phyloP scores from a whole-genome alignment of 495 filamentous ascomycete genomes.

The Jackrogersella minutella region DNA sequence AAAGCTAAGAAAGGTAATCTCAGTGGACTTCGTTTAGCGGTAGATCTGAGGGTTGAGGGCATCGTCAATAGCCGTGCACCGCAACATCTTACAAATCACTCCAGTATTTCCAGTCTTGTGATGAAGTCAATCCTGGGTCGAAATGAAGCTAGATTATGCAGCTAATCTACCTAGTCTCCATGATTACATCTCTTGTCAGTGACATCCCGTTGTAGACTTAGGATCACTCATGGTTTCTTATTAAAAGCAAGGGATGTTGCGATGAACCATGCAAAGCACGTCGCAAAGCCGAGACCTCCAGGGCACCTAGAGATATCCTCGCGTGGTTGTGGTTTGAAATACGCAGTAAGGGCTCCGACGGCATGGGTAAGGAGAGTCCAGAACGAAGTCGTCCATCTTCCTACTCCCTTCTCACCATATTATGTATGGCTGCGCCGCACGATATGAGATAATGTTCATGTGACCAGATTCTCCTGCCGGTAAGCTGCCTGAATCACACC shows the following conservation, averaged over 20 bases:
- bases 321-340: conserved; percentile 14
- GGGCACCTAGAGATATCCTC: conserved; percentile 9
- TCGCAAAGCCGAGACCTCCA: conserved; percentile 18
- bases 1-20: neutral
- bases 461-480: conserved; percentile 30
- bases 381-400: conserved; percentile 5
- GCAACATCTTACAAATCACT: neutral
- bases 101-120: neutral
- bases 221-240: neutral
- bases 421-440: conserved; percentile 17
- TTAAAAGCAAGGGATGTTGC: conserved; percentile 21
- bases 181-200: conserved; percentile 5
- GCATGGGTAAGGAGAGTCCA: conserved; percentile 10
- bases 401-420: conserved; percentile 5
- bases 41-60: conserved; percentile 7
- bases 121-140: neutral
- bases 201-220: conserved; percentile 10
- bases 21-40: neutral
- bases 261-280: conserved; percentile 1
- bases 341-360: conserved; percentile 7
- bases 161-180: neutral
- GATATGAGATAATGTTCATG: conserved; percentile 28
- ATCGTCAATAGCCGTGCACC: conserved; percentile 7
- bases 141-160: neutral
- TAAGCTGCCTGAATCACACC: conserved; percentile 38